Conservation (phyloP, 2,329 filamentous ascomycete genomes). For the Tolypocladium inflatum region DNA sequence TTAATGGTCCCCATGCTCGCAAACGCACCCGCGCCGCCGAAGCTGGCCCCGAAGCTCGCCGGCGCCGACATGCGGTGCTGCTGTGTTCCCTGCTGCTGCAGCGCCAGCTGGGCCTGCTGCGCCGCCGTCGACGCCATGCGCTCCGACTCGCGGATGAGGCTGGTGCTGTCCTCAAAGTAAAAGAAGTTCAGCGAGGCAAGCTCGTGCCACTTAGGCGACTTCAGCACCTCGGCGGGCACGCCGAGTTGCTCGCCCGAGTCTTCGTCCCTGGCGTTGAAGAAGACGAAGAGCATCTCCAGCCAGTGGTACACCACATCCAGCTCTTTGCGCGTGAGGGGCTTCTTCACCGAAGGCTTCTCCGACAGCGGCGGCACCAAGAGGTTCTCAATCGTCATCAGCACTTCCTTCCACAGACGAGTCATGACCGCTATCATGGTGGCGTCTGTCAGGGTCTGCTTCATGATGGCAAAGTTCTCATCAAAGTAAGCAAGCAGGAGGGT, state of each 20-base stretch:
- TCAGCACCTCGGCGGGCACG: conserved; percentile 82
- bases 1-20: conserved; percentile 61
- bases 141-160: conserved; percentile 89
- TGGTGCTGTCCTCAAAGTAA: conserved; percentile 89
- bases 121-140: conserved; percentile 86
- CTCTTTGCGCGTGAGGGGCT: conserved; percentile 75
- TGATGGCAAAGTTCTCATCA: conserved; percentile 96
- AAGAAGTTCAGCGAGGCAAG: conserved; percentile 96
- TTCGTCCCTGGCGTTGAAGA: conserved; percentile 91
- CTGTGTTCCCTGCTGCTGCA: conserved; percentile 33
- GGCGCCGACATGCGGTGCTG: conserved; percentile 64
- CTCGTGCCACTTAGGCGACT: conserved; percentile 97
- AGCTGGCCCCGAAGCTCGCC: conserved; percentile 28
- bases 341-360: conserved; percentile 84
- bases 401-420: conserved; percentile 97
- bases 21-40: conserved; percentile 31
- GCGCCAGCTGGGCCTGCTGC: conserved; percentile 63
- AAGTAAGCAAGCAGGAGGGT: conserved; percentile 88
- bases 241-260: conserved; percentile 71
- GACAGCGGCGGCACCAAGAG: conserved; percentile 88
- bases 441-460: conserved; percentile 92
- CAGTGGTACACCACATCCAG: conserved; percentile 92
- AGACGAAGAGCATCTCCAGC: conserved; percentile 82
- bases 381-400: conserved; percentile 80
- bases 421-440: conserved; percentile 98